These are phyloP conservation scores for Pseudocercospora pini-densiflorae DNA, from an alignment of 2,329 filamentous ascomycete species.

Conservation along the genomic window DNA sequence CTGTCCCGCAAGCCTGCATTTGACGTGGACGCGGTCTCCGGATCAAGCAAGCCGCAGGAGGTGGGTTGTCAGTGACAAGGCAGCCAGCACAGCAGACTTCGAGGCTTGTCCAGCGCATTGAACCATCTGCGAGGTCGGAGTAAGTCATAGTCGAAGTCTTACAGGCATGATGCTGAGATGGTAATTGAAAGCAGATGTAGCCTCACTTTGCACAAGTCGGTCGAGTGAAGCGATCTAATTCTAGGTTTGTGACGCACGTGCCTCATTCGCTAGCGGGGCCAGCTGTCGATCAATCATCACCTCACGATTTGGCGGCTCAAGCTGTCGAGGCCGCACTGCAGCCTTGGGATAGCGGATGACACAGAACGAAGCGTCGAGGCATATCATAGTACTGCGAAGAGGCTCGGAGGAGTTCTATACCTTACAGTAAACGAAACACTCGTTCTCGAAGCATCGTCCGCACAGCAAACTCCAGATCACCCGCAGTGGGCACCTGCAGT, in stretches of 20 bases:
- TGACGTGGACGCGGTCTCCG: slow-evolving; percentile 9
- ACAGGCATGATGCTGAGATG: neutral
- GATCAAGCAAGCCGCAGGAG: slow-evolving; percentile 3
- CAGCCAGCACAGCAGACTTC: neutral
- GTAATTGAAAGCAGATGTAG: neutral
- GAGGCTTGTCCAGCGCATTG: slow-evolving; percentile 4
- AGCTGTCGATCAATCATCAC: neutral
- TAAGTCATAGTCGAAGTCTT: neutral
- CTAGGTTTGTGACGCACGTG: neutral
- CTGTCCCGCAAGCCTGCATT: slow-evolving; percentile 44
- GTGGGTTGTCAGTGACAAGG: slow-evolving; percentile 6
- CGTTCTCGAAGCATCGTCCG: neutral
- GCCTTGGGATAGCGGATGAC: neutral
- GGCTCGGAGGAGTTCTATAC: neutral
- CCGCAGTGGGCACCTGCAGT: neutral
- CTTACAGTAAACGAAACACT: neutral
- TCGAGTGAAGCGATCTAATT: neutral
- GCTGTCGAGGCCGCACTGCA: slow-evolving; percentile 5
- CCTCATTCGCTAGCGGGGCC: neutral
- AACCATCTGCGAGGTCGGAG: neutral
- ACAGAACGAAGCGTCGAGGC: neutral
- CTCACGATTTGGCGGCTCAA: neutral
- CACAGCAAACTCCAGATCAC: neutral
- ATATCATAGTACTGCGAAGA: neutral
- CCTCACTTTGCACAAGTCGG: slow-evolving; percentile 7